Evolutionary conservation across 805 yeast genomes (phyloP).

Genomic region (Saturnispora silvae): DNA sequence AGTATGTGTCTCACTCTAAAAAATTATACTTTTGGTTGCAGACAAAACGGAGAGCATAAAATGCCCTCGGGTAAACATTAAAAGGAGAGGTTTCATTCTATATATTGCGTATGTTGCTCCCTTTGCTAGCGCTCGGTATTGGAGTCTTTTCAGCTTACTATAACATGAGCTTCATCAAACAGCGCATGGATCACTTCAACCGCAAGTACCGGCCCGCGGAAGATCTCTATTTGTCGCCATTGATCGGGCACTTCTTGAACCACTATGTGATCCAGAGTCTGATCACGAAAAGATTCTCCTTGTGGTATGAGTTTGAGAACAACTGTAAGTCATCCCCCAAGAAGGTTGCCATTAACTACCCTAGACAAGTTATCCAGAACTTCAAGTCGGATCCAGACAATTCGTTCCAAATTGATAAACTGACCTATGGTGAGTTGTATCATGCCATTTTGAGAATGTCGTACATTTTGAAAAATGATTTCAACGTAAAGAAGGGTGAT

Average conservation of each 20-base stretch:
- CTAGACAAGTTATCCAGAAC: constrained; percentile 35
- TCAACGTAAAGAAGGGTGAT: constrained; percentile 55
- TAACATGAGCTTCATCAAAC: neutral
- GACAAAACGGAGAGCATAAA: no score
- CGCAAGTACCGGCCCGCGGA: constrained; percentile 36
- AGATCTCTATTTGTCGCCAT: constrained; percentile 43
- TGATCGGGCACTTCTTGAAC: constrained; percentile 30
- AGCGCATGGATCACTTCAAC: constrained; percentile 20
- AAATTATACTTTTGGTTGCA: no score
- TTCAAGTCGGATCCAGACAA: constrained; percentile 34
- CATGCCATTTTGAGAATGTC: constrained; percentile 58
- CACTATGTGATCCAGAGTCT: constrained; percentile 30
- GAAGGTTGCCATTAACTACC: constrained; percentile 52
- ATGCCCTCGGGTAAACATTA: no score
- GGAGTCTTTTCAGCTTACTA: neutral
- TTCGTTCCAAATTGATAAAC: constrained; percentile 49
- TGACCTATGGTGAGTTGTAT: constrained; percentile 60
- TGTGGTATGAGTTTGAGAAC: constrained; percentile 61
- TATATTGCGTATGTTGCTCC: constrained; percentile 2
- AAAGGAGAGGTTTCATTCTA: no score
- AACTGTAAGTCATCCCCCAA: constrained; percentile 36
- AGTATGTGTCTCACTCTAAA: no score
- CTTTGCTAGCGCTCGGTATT: neutral
- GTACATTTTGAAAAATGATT: constrained; percentile 48
- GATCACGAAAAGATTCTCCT: constrained; percentile 37